phyloP scores from a whole-genome alignment of 192 early-diverging fungal species.

The Backusella westeae region DNA sequence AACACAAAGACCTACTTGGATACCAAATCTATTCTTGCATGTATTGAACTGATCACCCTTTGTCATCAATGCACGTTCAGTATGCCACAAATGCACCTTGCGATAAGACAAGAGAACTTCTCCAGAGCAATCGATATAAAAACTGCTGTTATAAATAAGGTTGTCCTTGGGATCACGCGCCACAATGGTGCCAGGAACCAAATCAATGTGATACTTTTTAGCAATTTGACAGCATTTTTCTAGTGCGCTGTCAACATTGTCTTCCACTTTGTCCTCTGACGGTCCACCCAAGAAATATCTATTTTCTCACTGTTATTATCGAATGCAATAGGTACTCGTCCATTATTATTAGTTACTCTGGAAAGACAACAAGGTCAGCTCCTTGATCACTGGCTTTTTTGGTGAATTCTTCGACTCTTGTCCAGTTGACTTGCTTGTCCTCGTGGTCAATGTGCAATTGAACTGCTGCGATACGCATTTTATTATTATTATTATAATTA shows the following conservation, averaged over 20 bases:
- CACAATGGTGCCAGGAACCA: constrained; percentile 36
- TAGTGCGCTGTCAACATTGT: background rate
- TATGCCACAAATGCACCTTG: constrained; percentile 31
- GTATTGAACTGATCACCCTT: constrained; percentile 17
- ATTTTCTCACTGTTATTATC: no score
- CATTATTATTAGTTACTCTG: constrained; percentile 22
- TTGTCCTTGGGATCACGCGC: constrained; percentile 11
- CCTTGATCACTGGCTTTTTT: constrained; percentile 11
- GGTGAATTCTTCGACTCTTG: constrained; percentile 4
- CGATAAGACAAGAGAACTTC: constrained; percentile 18
- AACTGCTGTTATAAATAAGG: constrained; percentile 21
- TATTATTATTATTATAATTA: background rate
- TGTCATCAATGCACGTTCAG: constrained; percentile 19
- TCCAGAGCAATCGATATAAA: constrained; percentile 36
- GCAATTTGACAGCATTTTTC: constrained; percentile 18
- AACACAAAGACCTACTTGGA: constrained; percentile 23
- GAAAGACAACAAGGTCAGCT: constrained; percentile 30
- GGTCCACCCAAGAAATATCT: constrained; percentile 34
- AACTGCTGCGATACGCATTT: constrained; percentile 26
- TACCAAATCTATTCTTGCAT: constrained; percentile 24
- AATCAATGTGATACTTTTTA: constrained; percentile 24
- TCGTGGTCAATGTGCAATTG: constrained; percentile 30
- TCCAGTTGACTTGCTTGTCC: constrained; percentile 11
- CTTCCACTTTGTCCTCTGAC: background rate
- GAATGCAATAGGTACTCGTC: no score